These are phyloP conservation scores for Auricularia heimuer DNA, from an alignment of 768 basidiomycete species.

Conservation along the genomic window DNA sequence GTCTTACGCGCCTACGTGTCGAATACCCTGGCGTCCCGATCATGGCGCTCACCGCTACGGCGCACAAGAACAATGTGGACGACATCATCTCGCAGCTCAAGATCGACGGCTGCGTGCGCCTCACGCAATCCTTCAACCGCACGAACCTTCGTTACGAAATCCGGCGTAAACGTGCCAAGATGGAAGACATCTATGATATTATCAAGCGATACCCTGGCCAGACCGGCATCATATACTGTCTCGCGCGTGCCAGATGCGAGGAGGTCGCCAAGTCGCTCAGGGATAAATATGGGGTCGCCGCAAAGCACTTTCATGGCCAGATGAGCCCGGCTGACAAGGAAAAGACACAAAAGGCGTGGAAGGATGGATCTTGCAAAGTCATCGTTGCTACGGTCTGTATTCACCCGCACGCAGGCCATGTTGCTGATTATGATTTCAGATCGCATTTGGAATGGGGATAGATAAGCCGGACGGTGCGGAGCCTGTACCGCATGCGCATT, in stretches of 20 bases:
- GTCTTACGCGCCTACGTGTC: slow-evolving; percentile 55
- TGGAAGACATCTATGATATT: slow-evolving; percentile 54
- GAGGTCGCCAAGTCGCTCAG: slow-evolving; percentile 61
- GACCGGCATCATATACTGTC: slow-evolving; percentile 82
- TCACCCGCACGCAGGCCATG: not conserved
- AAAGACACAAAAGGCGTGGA: slow-evolving; percentile 62
- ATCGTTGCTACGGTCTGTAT: slow-evolving; percentile 83
- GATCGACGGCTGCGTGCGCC: slow-evolving; percentile 45
- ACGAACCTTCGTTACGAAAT: slow-evolving; percentile 78
- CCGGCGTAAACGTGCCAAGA: slow-evolving; percentile 36
- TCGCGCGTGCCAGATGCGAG: slow-evolving; percentile 66
- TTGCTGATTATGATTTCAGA: slow-evolving; percentile 31
- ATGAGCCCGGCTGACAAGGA: slow-evolving; percentile 56
- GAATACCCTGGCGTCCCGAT: slow-evolving; percentile 77
- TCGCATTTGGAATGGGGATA: slow-evolving; percentile 97
- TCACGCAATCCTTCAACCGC: slow-evolving; percentile 86
- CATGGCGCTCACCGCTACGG: slow-evolving; percentile 95
- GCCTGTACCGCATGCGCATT: not conserved
- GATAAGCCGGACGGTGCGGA: slow-evolving; percentile 44
- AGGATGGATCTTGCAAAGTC: slow-evolving; percentile 55
- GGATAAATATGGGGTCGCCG: slow-evolving; percentile 45
- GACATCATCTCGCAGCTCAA: slow-evolving; percentile 70
- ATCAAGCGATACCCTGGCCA: slow-evolving; percentile 49
- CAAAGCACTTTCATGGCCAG: slow-evolving; percentile 80
- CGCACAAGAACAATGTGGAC: slow-evolving; percentile 62